Percentiles rank a stretch among this genome's conserved stretches.
Evolutionary conservation across 768 basidiomycete genomes (phyloP).

Genomic region (Sporobolomyces phaffii): DNA sequence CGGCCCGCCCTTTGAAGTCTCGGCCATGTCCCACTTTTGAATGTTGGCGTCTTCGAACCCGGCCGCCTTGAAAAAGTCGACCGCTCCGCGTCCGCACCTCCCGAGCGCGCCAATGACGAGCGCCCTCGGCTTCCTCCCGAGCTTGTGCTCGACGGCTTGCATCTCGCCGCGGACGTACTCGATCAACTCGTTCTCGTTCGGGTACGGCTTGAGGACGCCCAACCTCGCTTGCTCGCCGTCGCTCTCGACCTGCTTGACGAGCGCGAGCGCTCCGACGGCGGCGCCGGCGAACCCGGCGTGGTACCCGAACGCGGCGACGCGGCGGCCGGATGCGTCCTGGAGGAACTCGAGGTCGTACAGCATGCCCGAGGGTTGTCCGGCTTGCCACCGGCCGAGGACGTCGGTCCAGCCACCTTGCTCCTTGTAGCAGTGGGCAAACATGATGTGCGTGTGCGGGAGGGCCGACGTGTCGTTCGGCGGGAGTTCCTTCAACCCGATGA

Average conservation of each 20-base stretch:
- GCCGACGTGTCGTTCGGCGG: constrained; percentile 67
- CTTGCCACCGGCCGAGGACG: constrained; percentile 75
- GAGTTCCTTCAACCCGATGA: constrained; percentile 97
- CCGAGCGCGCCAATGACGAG: constrained; percentile 95
- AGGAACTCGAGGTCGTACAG: constrained; percentile 96
- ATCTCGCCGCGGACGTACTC: constrained; percentile 61
- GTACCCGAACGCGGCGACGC: constrained; percentile 96
- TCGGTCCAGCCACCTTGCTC: constrained; percentile 84
- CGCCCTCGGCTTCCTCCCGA: constrained; percentile 58
- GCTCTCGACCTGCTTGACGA: constrained; percentile 60
- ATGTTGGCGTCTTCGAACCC: constrained; percentile 94
- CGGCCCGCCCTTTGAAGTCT: constrained; percentile 94
- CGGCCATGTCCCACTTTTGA: constrained; percentile 93
- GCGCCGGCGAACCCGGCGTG: constrained; percentile 96
- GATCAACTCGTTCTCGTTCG: constrained; percentile 80
- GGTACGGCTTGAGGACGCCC: constrained; percentile 69
- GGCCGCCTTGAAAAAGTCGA: constrained; percentile 90
- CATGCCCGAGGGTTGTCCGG: constrained; percentile 62
- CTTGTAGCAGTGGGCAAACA: constrained; percentile 98
- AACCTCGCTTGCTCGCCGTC: constrained; percentile 54
- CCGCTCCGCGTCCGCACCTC: constrained; percentile 87
- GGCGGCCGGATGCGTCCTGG: constrained; percentile 70
- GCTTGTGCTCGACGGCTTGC: constrained; percentile 58
- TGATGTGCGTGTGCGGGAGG: constrained; percentile 88
- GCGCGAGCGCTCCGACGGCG: constrained; percentile 67